These are phyloP conservation scores for Aspergillus haitiensis DNA, from an alignment of 495 filamentous ascomycete species.

Conservation along the genomic window DNA sequence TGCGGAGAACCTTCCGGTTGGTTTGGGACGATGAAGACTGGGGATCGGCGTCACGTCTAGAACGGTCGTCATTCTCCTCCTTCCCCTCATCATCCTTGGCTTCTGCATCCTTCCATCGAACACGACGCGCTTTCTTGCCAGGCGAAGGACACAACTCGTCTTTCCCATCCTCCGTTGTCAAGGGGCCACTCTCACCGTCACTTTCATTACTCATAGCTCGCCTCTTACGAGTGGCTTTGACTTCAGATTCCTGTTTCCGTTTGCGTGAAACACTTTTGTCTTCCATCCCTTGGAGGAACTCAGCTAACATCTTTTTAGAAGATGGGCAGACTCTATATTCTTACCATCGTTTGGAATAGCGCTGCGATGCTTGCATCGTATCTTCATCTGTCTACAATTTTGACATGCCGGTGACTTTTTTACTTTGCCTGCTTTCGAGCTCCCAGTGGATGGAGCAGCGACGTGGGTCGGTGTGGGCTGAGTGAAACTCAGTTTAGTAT, in stretches of 20 bases:
- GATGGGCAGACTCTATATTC: background rate
- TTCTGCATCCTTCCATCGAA: constrained; percentile 1
- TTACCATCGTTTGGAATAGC: constrained; percentile 4
- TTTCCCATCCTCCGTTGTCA: background rate
- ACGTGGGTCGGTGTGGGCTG: too few relatives aligned
- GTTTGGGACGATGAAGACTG: background rate
- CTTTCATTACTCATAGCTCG: background rate
- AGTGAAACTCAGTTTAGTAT: too few relatives aligned
- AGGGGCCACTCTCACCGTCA: background rate
- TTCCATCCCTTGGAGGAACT: background rate
- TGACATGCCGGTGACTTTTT: constrained; percentile 15
- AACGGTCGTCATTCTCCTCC: background rate
- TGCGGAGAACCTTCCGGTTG: background rate
- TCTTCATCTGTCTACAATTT: constrained; percentile 20
- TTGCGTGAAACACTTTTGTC: too few relatives aligned
- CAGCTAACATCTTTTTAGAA: background rate
- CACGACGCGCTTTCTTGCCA: background rate
- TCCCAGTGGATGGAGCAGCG: background rate
- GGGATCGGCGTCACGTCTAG: background rate
- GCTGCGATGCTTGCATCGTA: constrained; percentile 23
- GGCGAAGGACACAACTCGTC: background rate
- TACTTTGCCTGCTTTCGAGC: constrained; percentile 1
- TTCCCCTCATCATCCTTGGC: background rate
- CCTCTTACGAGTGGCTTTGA: background rate
- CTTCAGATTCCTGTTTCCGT: background rate